Evolutionary conservation across 352 stramenopile genomes (phyloP).

Genomic region (Phytophthora pseudosyringae): DNA sequence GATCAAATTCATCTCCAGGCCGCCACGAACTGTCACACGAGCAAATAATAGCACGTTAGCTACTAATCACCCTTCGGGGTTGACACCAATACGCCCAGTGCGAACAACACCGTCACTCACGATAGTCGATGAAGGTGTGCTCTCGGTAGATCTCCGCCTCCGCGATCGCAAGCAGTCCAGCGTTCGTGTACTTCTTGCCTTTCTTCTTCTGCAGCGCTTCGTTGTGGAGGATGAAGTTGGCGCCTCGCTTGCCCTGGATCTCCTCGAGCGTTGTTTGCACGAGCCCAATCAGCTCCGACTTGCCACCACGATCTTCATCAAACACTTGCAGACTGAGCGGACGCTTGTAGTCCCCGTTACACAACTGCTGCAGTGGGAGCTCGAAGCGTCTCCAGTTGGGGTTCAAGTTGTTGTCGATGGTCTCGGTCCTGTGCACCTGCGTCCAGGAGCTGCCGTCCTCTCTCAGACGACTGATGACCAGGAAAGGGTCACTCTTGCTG

Average conservation of each 20-base stretch:
- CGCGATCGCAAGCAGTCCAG: conserved; percentile 49
- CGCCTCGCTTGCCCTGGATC: conserved; percentile 58
- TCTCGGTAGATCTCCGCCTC: conserved; percentile 53
- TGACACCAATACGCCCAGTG: not conserved
- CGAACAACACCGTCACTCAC: conserved; percentile 34
- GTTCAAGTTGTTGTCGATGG: conserved; percentile 79
- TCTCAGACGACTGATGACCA: conserved; percentile 60
- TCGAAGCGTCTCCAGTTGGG: conserved; percentile 67
- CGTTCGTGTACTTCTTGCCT: conserved; percentile 76
- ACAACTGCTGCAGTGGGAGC: conserved; percentile 71
- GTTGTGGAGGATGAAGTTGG: conserved; percentile 65
- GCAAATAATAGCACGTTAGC: conserved; percentile 16
- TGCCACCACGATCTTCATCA: conserved; percentile 77
- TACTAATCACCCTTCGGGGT: not conserved
- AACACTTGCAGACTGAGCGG: conserved; percentile 81
- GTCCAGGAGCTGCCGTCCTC: conserved; percentile 64
- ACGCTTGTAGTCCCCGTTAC: conserved; percentile 77
- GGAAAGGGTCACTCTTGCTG: conserved; percentile 67
- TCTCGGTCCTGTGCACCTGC: conserved; percentile 69
- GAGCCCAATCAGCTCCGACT: conserved; percentile 74
- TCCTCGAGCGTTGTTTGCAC: conserved; percentile 65
- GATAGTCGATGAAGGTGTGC: conserved; percentile 66
- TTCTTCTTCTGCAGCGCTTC: conserved; percentile 66
- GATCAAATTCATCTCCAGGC: conserved; percentile 89
- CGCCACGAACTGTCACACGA: conserved; percentile 53